Base-by-base conservation (phyloP, 2,329 filamentous ascomycete genomes). In the Beauveria asiatica region DNA sequence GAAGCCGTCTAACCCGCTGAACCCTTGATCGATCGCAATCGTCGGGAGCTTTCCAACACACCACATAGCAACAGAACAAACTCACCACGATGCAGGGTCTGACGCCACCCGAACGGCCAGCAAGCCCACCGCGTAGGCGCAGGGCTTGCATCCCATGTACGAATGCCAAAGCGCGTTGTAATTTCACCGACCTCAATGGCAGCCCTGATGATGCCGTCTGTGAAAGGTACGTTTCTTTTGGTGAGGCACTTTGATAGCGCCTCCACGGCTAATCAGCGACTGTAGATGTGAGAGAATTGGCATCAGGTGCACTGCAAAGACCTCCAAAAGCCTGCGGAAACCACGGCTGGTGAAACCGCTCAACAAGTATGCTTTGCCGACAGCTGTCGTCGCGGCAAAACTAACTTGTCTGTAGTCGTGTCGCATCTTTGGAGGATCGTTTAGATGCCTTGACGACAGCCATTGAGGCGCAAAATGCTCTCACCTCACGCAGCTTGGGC, bases 111-210 rank as follows among this genome's bases (percentile, higher is more conserved):
- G 57, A 56, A 5, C 56, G 61, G 30, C 54, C 62, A 23, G 19
- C 62, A 17, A 72, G 70, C 50, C 70, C 69, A 5, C 67, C 62
- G 17, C 69, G 70, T 7, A 65, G 70, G 53, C 63, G 66, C 25
- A 66, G 70, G 54, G 70, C 70, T 10, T 73, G 70, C 42, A 64
- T 64, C n/a, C 62, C 66, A 41, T 72, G 70, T 59, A 64, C 65
- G 30, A 66, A 63, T 57, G 65, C 63, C 23, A 72, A 69, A 58
- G 65, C 68, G n/a, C 65, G 64, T 52, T 72, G 70, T 42, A 61
- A 66, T 59, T 73, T 72, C 45, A 65, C 61, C 52, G 62, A 65
- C 25, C 42, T 11, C 11, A 61, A 64, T 44, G 66, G 67, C 39
- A 30, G 23, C 23, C 50, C 64, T n/a, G 44, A 51, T 13, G 62